Conservation (phyloP, 495 filamentous ascomycete species). For the Xylaria nigripes region DNA sequence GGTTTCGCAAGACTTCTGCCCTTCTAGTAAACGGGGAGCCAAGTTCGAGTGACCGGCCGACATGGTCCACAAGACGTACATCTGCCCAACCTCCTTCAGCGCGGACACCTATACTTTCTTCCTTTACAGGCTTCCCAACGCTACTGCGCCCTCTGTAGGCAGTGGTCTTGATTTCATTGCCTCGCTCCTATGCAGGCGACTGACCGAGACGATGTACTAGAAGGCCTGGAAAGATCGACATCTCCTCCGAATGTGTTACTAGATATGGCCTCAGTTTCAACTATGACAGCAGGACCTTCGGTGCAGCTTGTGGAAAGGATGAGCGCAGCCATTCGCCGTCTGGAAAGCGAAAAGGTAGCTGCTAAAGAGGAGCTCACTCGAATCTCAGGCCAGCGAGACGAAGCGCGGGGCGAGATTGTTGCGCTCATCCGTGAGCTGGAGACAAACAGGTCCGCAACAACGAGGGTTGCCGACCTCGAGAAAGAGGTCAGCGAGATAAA, state of each 20-base stretch:
- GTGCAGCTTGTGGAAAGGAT: conserved; percentile 96
- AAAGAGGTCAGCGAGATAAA: conserved; percentile 54
- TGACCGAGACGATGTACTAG: conserved; percentile 63
- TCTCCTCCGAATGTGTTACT: conserved; percentile 69
- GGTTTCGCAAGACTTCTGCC: conserved; percentile 36
- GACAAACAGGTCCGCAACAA: conserved; percentile 51
- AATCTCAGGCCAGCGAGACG: conserved; percentile 75
- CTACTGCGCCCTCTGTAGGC: conserved; percentile 17
- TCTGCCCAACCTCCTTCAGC: conserved; percentile 34
- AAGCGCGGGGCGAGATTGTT: conserved; percentile 84
- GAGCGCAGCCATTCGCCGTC: conserved; percentile 80
- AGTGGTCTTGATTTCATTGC: conserved; percentile 22
- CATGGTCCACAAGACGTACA: conserved; percentile 25
- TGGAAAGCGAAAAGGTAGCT: conserved; percentile 85
- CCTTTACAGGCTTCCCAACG: conserved; percentile 1
- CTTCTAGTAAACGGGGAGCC: conserved; percentile 38
- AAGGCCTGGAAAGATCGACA: conserved; percentile 46
- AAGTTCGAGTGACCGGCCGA: conserved; percentile 22
- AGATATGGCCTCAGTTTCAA: conserved; percentile 84
- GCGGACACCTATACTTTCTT: conserved; percentile 26
- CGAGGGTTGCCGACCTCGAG: conserved; percentile 57
- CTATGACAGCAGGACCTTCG: conserved; percentile 79
- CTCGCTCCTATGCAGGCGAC: conserved; percentile 49
- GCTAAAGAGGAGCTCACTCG: conserved; percentile 75
- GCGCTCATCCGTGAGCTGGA: conserved; percentile 79